phyloP scores from a whole-genome alignment of 2,329 filamentous ascomycete species.

The Trichoderma sp. region DNA sequence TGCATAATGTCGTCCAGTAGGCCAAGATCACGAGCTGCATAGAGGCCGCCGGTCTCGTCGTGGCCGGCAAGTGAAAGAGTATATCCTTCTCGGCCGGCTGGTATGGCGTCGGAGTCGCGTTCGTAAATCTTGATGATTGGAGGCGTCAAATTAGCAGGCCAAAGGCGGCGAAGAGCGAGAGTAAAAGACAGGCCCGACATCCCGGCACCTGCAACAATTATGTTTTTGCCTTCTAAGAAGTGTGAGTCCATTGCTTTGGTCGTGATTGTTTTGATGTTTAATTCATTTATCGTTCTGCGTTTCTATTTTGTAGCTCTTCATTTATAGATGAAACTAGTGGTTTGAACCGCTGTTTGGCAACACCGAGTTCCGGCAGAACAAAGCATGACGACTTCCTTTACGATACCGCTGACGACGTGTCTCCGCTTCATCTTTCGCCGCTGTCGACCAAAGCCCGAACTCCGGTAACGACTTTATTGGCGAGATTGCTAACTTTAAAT shows the following conservation, averaged over 20 bases:
- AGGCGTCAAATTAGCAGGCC: constrained; percentile 31
- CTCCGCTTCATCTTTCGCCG: not conserved
- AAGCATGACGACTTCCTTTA: not conserved
- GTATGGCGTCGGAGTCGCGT: constrained; percentile 35
- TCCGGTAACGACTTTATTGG: not conserved
- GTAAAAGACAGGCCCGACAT: constrained; percentile 45
- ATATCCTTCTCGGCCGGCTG: constrained; percentile 36
- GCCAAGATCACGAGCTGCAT: constrained; percentile 39
- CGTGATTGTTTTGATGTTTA: not conserved
- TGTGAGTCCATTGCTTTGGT: not conserved
- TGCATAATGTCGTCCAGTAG: constrained; percentile 36
- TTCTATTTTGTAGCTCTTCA: not conserved
- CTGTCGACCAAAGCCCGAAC: not conserved
- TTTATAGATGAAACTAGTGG: not conserved
- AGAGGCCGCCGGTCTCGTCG: constrained; percentile 35
- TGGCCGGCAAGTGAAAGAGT: constrained; percentile 38
- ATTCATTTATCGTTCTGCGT: not conserved
- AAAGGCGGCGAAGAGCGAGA: constrained; percentile 40
- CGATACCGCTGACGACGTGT: not conserved
- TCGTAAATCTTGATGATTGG: constrained; percentile 42
- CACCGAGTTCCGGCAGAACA: not conserved
- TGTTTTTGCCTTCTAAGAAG: constrained; percentile 39
- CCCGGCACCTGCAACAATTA: constrained; percentile 43
- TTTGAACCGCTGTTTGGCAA: not conserved
- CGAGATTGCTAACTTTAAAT: not conserved